phyloP scores from a whole-genome alignment of 108 stramenopile species.

The Poteriospumella lacustris region DNA sequence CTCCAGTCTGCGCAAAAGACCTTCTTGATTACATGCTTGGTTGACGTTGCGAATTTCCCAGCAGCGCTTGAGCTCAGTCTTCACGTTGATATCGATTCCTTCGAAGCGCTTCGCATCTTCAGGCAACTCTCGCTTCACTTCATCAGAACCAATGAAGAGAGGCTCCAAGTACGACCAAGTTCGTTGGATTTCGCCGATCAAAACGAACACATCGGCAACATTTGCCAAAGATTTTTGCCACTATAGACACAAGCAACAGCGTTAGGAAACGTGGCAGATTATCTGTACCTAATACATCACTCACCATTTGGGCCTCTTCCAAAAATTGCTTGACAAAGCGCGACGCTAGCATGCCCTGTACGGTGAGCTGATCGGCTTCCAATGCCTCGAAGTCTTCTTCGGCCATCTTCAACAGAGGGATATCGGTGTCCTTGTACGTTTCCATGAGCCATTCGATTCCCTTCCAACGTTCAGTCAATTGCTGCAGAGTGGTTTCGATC shows the following conservation, averaged over 20 bases:
- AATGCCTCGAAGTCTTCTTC: constrained; percentile 73
- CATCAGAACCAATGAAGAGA: constrained; percentile 70
- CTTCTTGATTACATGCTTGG: constrained; percentile 62
- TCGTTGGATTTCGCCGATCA: constrained; percentile 66
- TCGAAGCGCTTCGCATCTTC: constrained; percentile 70
- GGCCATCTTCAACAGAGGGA: constrained; percentile 59
- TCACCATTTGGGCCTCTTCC: constrained; percentile 14
- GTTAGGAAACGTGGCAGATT: background rate
- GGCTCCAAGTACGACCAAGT: constrained; percentile 76
- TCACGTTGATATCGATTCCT: constrained; percentile 62
- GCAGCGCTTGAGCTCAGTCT: constrained; percentile 50
- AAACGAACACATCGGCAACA: constrained; percentile 58
- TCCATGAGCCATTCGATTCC: constrained; percentile 58
- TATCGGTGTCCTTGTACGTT: constrained; percentile 57
- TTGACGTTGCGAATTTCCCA: constrained; percentile 60
- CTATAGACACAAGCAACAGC: background rate
- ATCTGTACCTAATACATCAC: background rate
- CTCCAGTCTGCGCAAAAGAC: constrained; percentile 56
- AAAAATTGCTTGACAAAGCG: constrained; percentile 43
- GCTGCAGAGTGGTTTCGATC: constrained; percentile 60
- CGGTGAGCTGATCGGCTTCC: constrained; percentile 66
- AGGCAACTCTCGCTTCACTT: constrained; percentile 70
- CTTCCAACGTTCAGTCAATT: constrained; percentile 61
- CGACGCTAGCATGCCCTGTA: constrained; percentile 68
- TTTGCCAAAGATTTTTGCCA: constrained; percentile 62